Base-by-base conservation (phyloP, 192 early-diverging fungal species). In the Funneliformis geosporum region DNA sequence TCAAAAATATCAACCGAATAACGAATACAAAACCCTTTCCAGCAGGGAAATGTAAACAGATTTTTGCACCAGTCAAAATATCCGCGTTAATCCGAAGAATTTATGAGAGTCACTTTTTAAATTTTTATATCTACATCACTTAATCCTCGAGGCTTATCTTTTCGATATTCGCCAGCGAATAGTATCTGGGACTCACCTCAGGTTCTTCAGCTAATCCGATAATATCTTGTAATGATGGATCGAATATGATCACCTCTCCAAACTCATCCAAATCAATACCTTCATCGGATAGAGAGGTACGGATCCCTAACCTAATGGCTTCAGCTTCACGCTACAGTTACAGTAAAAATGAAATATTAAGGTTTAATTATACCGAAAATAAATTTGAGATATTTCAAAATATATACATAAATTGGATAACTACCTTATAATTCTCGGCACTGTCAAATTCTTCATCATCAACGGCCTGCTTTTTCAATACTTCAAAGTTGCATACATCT, bases 381-480 rank as follows among this genome's bases (percentile, higher is more conserved):
- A 55, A 55, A 12, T 61, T 0, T 61, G 8, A n/a, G 3, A 8
- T 18, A 61, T 18, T 61, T 23, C 23, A 64, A 64, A 27, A 28
- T 1, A 21, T 68, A 38, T 38, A 38, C 10, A 68, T 39, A 39
- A 42, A 38, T 21, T 21, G 18, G 21, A 69, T 69, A 65, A 50
- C 39, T 82, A 84, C 92, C 85, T 95, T 94, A n/a, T 91, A 80
- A 55, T 88, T 88, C 67, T 91, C 92, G 6, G 94, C 94, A 73
- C 87, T 82, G 67, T 94, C 93, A 81, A 92, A 95, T 28, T 95
- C 93, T 80, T 95, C 94, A 25, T 83, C 81, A 69, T 90, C 84
- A 23, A 91, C 88, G 11, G 91, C 91, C 39, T 87, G 79, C 27
- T 81, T 80, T 80, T 94, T 94, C 42, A 85, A 75, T 76, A 81